These are phyloP conservation scores for Cocos nucifera DNA, from an alignment of 176 grass and related monocot genomes.

Conservation along the genomic window DNA sequence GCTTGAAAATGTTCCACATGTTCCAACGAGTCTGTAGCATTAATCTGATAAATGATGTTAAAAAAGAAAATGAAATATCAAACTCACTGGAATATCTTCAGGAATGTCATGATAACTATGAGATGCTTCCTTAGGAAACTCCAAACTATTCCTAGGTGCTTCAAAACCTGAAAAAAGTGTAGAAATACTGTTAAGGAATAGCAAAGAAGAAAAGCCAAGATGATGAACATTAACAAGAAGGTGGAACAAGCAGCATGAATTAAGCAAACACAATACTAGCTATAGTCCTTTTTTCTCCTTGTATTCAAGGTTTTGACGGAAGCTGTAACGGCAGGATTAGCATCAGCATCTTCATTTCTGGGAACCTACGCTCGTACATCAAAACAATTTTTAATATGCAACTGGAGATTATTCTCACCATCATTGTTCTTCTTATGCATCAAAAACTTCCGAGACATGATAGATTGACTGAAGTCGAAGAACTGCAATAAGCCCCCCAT, in stretches of 20 bases:
- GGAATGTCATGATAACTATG: constrained; percentile 44
- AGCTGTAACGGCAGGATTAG: background rate
- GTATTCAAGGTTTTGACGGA: background rate
- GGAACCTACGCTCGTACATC: too few species aligned
- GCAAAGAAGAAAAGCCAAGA: too few species aligned
- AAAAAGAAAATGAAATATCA: background rate
- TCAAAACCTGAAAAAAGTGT: constrained; percentile 61
- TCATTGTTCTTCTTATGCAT: constrained; percentile 42
- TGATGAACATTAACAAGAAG: too few species aligned
- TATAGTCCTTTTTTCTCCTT: background rate
- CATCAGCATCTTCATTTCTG: background rate
- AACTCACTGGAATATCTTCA: constrained; percentile 63
- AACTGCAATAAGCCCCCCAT: constrained; percentile 62
- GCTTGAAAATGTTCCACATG: too few species aligned
- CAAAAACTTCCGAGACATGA: constrained; percentile 53
- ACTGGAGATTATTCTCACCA: constrained; percentile 22
- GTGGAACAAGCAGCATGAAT: too few species aligned
- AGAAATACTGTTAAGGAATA: too few species aligned
- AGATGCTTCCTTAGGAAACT: constrained; percentile 51
- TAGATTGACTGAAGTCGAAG: constrained; percentile 66
- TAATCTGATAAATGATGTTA: background rate
- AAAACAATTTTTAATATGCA: background rate
- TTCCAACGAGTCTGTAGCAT: background rate
- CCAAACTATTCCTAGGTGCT: constrained; percentile 89
- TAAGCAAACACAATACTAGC: background rate